Evolutionary conservation across 345 rosid genomes (phyloP).

Genomic region (Linum usitatissimum): DNA sequence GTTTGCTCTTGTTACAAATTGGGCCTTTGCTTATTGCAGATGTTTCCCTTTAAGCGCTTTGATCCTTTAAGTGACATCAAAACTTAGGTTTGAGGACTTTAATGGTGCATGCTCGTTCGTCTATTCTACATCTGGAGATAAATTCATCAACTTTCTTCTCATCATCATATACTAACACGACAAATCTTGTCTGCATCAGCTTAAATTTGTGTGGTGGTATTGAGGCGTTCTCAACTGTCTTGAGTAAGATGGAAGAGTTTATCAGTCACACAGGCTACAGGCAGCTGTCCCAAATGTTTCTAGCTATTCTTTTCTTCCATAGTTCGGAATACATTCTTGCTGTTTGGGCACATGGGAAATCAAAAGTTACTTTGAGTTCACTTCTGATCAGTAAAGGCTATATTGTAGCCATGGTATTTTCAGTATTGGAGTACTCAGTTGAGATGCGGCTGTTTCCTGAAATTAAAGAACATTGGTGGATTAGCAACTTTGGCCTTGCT

Average conservation of each 20-base stretch:
- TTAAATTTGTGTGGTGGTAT: neutral
- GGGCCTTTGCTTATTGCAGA: neutral
- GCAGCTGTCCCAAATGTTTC: slow-evolving; percentile 45
- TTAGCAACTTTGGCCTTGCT: slow-evolving; percentile 44
- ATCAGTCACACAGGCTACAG: slow-evolving; percentile 31
- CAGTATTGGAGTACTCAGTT: slow-evolving; percentile 38
- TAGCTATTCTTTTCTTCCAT: slow-evolving; percentile 51
- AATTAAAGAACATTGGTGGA: slow-evolving; percentile 50
- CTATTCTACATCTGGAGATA: neutral
- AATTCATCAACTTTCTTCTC: neutral
- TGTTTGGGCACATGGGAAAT: slow-evolving; percentile 34
- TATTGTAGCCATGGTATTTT: slow-evolving; percentile 40
- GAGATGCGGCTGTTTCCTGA: slow-evolving; percentile 42
- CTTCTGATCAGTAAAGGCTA: slow-evolving; percentile 53
- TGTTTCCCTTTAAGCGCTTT: neutral
- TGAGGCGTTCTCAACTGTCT: neutral
- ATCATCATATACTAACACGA: neutral
- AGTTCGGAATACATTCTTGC: slow-evolving; percentile 51
- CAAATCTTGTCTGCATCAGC: neutral
- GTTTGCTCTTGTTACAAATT: neutral
- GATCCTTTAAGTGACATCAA: neutral
- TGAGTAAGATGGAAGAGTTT: slow-evolving; percentile 39
- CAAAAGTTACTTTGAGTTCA: slow-evolving; percentile 43
- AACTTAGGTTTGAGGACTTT: neutral
- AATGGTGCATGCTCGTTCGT: neutral